These are phyloP conservation scores for Amanita pallidorosea DNA, from an alignment of 768 basidiomycete genomes.

Conservation along the genomic window DNA sequence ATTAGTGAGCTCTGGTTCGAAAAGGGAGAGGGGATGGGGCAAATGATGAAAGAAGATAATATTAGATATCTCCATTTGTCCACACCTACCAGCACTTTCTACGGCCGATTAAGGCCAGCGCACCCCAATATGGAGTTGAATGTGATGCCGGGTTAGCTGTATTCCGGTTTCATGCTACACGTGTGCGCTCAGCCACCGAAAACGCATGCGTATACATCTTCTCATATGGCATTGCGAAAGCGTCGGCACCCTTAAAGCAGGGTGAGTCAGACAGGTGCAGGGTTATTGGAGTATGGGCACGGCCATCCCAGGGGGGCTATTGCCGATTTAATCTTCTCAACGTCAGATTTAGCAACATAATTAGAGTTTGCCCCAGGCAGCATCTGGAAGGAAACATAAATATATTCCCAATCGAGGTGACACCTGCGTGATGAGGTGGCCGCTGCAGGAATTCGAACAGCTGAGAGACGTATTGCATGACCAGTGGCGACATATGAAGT, in stretches of 20 bases:
- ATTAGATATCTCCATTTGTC: not conserved
- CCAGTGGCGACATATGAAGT: not conserved
- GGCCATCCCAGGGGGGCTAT: not conserved
- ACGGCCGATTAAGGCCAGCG: not conserved
- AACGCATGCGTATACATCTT: not conserved
- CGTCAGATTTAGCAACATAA: not conserved
- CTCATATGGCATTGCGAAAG: not conserved
- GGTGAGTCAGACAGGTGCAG: not conserved
- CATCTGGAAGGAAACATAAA: not conserved
- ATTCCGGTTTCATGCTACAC: not conserved
- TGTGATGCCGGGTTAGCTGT: no score
- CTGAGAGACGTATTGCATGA: not conserved
- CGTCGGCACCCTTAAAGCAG: not conserved
- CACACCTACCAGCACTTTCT: not conserved
- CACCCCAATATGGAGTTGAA: no score
- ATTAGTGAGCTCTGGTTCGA: conserved; percentile 37
- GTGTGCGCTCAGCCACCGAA: not conserved
- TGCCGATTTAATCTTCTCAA: not conserved
- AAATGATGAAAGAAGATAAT: not conserved
- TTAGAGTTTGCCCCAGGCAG: not conserved
- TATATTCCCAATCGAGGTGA: not conserved
- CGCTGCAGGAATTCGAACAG: not conserved
- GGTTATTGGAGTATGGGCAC: not conserved
- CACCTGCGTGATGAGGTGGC: not conserved
- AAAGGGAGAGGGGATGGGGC: not conserved